These are phyloP conservation scores for Daedaleopsis sinensis DNA, from an alignment of 768 basidiomycete species.

Conservation along the genomic window DNA sequence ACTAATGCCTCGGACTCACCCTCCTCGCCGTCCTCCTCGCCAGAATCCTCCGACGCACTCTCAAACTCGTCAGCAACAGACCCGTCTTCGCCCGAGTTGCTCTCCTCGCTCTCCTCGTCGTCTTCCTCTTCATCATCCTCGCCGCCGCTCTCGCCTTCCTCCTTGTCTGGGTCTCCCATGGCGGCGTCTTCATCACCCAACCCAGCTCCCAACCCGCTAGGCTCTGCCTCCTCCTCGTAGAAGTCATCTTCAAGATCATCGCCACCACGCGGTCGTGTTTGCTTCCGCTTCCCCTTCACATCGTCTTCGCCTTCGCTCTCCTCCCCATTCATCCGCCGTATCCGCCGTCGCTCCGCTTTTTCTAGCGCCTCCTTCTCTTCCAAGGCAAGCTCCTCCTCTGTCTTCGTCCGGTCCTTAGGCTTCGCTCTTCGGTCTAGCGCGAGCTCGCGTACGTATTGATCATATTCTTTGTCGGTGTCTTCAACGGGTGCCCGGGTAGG, in stretches of 20 bases:
- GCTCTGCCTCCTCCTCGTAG: slow-evolving; percentile 29
- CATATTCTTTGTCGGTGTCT: slow-evolving; percentile 72
- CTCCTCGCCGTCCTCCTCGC: slow-evolving; percentile 44
- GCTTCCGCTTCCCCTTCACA: slow-evolving; percentile 46
- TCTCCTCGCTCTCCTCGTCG: slow-evolving; percentile 32
- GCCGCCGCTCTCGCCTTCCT: slow-evolving; percentile 40
- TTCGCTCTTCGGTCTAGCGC: slow-evolving; percentile 93
- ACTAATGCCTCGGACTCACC: slow-evolving; percentile 44
- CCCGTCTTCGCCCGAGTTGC: slow-evolving; percentile 36
- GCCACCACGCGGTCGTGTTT: slow-evolving; percentile 60
- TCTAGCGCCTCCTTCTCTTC: slow-evolving; percentile 88
- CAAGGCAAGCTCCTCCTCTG: slow-evolving; percentile 89
- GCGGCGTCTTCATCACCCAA: slow-evolving; percentile 33
- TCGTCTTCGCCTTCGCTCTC: slow-evolving; percentile 68
- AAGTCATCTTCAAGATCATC: slow-evolving; percentile 96
- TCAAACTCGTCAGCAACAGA: slow-evolving; percentile 41
- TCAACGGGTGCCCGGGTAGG: slow-evolving; percentile 9
- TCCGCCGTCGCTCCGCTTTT: slow-evolving; percentile 78
- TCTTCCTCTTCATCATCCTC: slow-evolving; percentile 35
- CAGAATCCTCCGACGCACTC: slow-evolving; percentile 41
- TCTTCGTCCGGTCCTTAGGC: slow-evolving; percentile 94
- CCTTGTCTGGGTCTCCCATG: slow-evolving; percentile 43
- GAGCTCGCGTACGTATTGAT: slow-evolving; percentile 88
- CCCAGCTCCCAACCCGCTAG: slow-evolving; percentile 36
- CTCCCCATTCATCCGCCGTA: slow-evolving; percentile 84